These are phyloP conservation scores for Salicornia ramosissima DNA, from an alignment of 148 eudicot genomes.

Conservation along the genomic window DNA sequence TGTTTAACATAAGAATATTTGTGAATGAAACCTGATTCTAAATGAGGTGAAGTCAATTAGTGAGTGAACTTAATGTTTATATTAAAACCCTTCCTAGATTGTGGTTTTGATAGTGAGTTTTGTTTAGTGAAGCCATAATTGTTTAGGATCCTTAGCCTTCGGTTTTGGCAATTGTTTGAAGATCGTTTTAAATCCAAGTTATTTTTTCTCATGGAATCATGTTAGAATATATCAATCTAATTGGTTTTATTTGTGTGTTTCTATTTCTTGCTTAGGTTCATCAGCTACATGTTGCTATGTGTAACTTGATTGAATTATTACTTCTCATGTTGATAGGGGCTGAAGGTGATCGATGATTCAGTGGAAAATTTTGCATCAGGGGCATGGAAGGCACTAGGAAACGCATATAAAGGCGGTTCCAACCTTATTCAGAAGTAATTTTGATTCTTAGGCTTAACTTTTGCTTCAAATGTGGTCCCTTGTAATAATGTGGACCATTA, in stretches of 20 bases:
- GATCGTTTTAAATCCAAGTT: too few species aligned
- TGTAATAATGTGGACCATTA: neutral
- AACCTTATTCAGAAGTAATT: slow-evolving; percentile 71
- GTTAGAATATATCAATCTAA: neutral
- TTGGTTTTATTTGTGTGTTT: slow-evolving; percentile 12
- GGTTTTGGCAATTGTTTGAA: too few species aligned
- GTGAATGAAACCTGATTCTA: too few species aligned
- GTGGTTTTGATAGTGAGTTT: too few species aligned
- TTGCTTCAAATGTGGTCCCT: neutral
- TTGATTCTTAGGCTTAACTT: neutral
- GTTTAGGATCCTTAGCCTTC: too few species aligned
- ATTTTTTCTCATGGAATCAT: too few species aligned
- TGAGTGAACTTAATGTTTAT: too few species aligned
- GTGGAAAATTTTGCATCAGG: slow-evolving; percentile 90
- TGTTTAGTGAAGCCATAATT: too few species aligned
- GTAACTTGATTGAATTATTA: neutral
- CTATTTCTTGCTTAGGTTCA: neutral
- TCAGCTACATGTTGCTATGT: neutral
- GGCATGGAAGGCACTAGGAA: slow-evolving; percentile 97
- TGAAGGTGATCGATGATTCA: slow-evolving; percentile 71
- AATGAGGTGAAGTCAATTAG: too few species aligned
- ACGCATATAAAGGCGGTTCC: slow-evolving; percentile 83
- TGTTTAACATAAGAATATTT: too few species aligned
- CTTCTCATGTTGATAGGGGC: slow-evolving; percentile 51
- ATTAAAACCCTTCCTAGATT: too few species aligned